Conservation (phyloP, 2,329 filamentous ascomycete species). For the Apiospora sp. region DNA sequence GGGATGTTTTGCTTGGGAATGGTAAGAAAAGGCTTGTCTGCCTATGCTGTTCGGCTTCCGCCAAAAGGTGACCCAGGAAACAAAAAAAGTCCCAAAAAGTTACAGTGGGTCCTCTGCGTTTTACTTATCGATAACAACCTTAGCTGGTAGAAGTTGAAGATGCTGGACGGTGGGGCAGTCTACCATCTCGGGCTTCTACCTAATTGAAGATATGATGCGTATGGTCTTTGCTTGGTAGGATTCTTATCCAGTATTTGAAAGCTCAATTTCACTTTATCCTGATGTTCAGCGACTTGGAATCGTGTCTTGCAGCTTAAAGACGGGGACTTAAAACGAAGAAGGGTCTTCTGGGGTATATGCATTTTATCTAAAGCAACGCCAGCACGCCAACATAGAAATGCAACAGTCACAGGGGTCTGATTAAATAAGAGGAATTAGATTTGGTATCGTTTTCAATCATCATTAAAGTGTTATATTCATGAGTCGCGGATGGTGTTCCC, state of each 20-base stretch:
- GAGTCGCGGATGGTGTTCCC: not conserved
- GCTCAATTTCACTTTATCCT: too few species aligned
- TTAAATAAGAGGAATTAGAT: not conserved
- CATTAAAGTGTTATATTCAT: constrained; percentile 21
- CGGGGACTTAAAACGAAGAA: too few species aligned
- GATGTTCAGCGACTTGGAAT: too few species aligned
- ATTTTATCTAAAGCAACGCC: too few species aligned
- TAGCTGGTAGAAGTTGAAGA: too few species aligned
- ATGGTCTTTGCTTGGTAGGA: too few species aligned
- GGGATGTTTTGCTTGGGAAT: constrained; percentile 19
- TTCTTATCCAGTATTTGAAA: too few species aligned
- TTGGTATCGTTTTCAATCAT: constrained; percentile 21
- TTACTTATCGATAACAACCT: constrained; percentile 14
- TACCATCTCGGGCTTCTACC: not conserved
- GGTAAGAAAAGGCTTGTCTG: constrained; percentile 4
- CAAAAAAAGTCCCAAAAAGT: constrained; percentile 23
- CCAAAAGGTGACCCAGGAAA: constrained; percentile 23
- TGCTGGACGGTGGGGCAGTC: not conserved
- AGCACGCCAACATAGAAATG: not conserved
- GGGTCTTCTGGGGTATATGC: too few species aligned
- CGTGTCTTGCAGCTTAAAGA: too few species aligned
- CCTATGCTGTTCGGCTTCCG: not conserved
- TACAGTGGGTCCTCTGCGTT: not conserved
- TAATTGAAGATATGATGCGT: too few species aligned
- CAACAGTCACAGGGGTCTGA: not conserved